phyloP scores from a whole-genome alignment of 495 filamentous ascomycete genomes.

The Physcia stellaris region DNA sequence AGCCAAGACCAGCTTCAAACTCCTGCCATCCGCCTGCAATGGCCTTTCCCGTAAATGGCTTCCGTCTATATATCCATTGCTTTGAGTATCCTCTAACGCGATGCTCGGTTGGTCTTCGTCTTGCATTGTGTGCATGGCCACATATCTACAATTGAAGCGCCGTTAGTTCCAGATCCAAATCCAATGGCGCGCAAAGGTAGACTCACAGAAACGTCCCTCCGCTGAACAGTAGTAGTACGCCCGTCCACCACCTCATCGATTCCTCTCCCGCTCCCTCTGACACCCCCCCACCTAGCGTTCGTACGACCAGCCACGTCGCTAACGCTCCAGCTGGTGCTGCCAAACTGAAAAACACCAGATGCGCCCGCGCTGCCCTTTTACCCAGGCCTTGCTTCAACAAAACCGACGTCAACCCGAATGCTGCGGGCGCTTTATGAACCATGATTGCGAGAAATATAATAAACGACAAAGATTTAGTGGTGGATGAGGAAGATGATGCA shows the following conservation, averaged over 20 bases:
- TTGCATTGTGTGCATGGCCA: conserved; percentile 98
- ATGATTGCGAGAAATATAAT: conserved; percentile 94
- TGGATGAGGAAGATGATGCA: conserved; percentile 55
- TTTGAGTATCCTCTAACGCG: conserved; percentile 35
- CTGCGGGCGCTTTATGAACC: conserved; percentile 93
- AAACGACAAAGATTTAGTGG: conserved; percentile 59
- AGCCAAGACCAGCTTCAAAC: conserved; percentile 52
- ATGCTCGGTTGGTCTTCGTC: conserved; percentile 44
- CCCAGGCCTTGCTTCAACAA: conserved; percentile 77
- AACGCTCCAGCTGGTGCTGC: conserved; percentile 82
- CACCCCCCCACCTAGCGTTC: conserved; percentile 47
- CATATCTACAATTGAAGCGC: conserved; percentile 46
- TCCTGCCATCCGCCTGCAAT: conserved; percentile 31
- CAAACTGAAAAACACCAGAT: conserved; percentile 80
- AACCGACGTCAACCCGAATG: conserved; percentile 84
- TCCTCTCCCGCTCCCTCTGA: conserved; percentile 24
- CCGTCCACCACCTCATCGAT: conserved; percentile 72
- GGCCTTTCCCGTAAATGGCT: conserved; percentile 30
- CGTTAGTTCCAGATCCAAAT: not conserved
- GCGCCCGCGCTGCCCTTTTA: conserved; percentile 71
- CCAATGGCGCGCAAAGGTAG: too few species aligned
- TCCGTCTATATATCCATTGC: conserved; percentile 55
- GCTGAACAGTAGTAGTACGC: conserved; percentile 80
- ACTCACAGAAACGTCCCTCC: conserved; percentile 91
- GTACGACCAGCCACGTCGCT: conserved; percentile 65